Evolutionary conservation across 768 basidiomycete genomes (phyloP).

Genomic region (Lactarius hatsudake): DNA sequence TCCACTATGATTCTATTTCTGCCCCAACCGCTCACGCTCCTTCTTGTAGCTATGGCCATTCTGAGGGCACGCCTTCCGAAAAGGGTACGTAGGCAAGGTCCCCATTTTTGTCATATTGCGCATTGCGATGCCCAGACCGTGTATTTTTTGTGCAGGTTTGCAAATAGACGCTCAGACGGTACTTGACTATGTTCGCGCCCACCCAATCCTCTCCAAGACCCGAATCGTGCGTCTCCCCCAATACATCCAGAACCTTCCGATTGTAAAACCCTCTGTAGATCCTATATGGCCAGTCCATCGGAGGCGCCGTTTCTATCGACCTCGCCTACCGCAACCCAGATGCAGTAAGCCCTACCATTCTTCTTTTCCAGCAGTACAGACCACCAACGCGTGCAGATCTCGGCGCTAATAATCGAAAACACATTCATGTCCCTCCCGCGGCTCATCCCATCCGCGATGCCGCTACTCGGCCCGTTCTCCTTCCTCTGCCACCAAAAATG

Average conservation of each 20-base stretch:
- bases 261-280: slow-evolving; percentile 47
- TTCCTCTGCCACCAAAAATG: slow-evolving; percentile 87
- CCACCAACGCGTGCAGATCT: slow-evolving; percentile 46
- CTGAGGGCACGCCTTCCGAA: slow-evolving; percentile 85
- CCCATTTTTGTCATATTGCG: background rate
- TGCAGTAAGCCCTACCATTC: slow-evolving; percentile 47
- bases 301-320: slow-evolving; percentile 90
- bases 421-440: slow-evolving; percentile 84
- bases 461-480: slow-evolving; percentile 66
- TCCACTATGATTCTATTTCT: too few relatives aligned
- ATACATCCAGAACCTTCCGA: background rate
- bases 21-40: background rate
- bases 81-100: slow-evolving; percentile 48
- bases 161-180: slow-evolving; percentile 82
- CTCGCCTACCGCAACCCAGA: slow-evolving; percentile 75
- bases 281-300: slow-evolving; percentile 83
- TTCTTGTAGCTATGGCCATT: slow-evolving; percentile 71
- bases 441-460: slow-evolving; percentile 79
- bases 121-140: background rate
- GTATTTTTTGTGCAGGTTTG: slow-evolving; percentile 50
- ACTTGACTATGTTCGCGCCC: slow-evolving; percentile 65
- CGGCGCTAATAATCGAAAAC: slow-evolving; percentile 86
- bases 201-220: slow-evolving; percentile 64
- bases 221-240: slow-evolving; percentile 47
- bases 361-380: background rate